phyloP scores from a whole-genome alignment of 495 filamentous ascomycete species.

The Echria macrotheca region DNA sequence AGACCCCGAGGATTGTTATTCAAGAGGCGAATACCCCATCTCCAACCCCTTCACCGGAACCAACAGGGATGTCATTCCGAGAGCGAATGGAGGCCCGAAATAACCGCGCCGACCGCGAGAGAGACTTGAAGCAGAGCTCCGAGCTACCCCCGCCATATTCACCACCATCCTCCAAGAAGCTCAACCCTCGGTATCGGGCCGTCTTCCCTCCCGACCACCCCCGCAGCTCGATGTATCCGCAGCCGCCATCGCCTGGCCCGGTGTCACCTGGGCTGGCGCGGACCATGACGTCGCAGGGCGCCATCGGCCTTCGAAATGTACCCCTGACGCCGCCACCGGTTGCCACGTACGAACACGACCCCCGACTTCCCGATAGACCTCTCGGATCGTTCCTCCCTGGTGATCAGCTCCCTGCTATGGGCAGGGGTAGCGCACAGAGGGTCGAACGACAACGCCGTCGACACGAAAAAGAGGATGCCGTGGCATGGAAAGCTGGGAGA shows the following conservation, averaged over 20 bases:
- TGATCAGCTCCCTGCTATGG: slow-evolving; percentile 30
- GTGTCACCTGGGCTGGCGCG: slow-evolving; percentile 35
- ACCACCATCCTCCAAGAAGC: slow-evolving; percentile 26
- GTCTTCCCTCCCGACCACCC: slow-evolving; percentile 35
- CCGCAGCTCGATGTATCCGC: slow-evolving; percentile 32
- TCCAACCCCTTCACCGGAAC: slow-evolving; percentile 13
- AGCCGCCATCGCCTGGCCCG: slow-evolving; percentile 42
- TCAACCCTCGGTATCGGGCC: slow-evolving; percentile 32
- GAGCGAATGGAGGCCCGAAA: no score
- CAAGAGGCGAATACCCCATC: slow-evolving; percentile 16
- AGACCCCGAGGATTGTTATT: slow-evolving; percentile 10
- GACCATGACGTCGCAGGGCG: slow-evolving; percentile 45
- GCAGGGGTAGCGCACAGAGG: slow-evolving; percentile 26
- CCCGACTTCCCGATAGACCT: slow-evolving; percentile 30
- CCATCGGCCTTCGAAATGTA: slow-evolving; percentile 35
- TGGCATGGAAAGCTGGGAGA: slow-evolving; percentile 49
- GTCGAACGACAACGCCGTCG: slow-evolving; percentile 48
- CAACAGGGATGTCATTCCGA: no score
- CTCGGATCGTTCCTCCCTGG: slow-evolving; percentile 32
- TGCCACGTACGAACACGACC: neutral
- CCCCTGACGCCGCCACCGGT: slow-evolving; percentile 31
- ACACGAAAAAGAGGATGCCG: slow-evolving; percentile 58
- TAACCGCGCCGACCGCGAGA: no score
- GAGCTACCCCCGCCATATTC: slow-evolving; percentile 43
- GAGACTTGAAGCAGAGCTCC: slow-evolving; percentile 8